Evolutionary conservation across 495 filamentous ascomycete species (phyloP).

Genomic region (Aspergillus taichungensis): DNA sequence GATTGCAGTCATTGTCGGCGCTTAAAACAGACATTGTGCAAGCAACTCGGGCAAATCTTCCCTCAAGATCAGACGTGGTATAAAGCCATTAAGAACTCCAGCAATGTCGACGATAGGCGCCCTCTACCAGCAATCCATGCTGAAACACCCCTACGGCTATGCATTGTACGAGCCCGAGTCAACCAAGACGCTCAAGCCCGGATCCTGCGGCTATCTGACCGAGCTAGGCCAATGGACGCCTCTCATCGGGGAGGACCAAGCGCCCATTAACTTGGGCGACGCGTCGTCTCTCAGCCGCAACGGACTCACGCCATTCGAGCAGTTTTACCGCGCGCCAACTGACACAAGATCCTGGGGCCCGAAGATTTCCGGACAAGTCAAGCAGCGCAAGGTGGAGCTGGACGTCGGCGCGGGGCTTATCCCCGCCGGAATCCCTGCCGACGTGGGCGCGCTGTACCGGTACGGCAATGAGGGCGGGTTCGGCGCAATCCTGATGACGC

Average conservation of each 20-base stretch:
- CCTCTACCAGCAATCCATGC: slow-evolving; percentile 4
- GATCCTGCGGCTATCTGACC: slow-evolving; percentile 5
- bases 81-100: no score
- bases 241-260: neutral
- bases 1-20: no score
- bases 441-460: neutral
- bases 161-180: slow-evolving; percentile 3
- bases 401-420: neutral
- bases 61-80: no score
- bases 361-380: neutral
- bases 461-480: slow-evolving; percentile 1
- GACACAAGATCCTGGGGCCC: slow-evolving; percentile 1
- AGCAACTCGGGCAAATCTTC: no score
- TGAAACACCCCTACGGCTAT: slow-evolving; percentile 1
- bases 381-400: neutral
- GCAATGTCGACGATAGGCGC: neutral
- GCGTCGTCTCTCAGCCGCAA: neutral
- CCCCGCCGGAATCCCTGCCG: neutral
- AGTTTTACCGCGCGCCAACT: neutral
- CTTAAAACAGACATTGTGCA: no score
- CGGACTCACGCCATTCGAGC: neutral
- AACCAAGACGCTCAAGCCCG: slow-evolving; percentile 1
- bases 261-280: slow-evolving; percentile 1
- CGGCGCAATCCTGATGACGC: slow-evolving; percentile 2
- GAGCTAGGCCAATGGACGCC: slow-evolving; percentile 5